Evolutionary conservation across 176 grass and related monocot genomes (phyloP), one percentile per base, ranked within the genome.

Genomic region (Phoenix roebelenii): DNA sequence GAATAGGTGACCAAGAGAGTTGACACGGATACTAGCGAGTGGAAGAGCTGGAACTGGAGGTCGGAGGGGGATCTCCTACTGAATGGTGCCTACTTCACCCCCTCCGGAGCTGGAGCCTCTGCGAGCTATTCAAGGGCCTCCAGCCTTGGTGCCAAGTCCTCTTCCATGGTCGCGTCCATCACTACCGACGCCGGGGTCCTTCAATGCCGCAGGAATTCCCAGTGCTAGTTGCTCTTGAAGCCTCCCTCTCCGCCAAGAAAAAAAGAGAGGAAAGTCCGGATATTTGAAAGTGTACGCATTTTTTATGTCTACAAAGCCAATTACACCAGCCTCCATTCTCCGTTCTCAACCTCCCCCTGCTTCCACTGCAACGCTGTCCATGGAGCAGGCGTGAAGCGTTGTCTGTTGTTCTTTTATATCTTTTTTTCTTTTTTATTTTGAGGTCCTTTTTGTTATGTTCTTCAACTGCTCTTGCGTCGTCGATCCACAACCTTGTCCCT

Each of bases 321-420:
- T 30, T 61, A 61, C 17, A 61, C 10, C 35, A 12, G 1, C 35
- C 35, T 17, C 58, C 15, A 32, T n/a, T 32, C 22, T 0, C 20
- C 18, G 22, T 51, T 65, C 51, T 67, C 64, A 29, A 67, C 64
- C 64, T 67, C 64, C 64, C 64, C 64, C 51, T 54, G 64, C 24
- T 54, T 54, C 50, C 48, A 54, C 2, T 30, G 23, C 3, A 35
- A 67, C 25, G 14, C 35, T 53, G 23, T n/a, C 23, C 6, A 16
- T n/a, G 50, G 64, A 67, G 64, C 64, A 67, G 51, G 64, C 28
- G 64, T n/a, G 64, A 67, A 67, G 64, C 51, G 50, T 66, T 66
- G 64, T 44, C 1, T 19, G 49, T 54, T 32, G 20, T 2, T 16
- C 15, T 20, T 4, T 67, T 26, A 3, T 4, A 16, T 22, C 12